These are phyloP conservation scores for Beauveria sp. DNA, from an alignment of 2,329 filamentous ascomycete species.

Conservation along the genomic window DNA sequence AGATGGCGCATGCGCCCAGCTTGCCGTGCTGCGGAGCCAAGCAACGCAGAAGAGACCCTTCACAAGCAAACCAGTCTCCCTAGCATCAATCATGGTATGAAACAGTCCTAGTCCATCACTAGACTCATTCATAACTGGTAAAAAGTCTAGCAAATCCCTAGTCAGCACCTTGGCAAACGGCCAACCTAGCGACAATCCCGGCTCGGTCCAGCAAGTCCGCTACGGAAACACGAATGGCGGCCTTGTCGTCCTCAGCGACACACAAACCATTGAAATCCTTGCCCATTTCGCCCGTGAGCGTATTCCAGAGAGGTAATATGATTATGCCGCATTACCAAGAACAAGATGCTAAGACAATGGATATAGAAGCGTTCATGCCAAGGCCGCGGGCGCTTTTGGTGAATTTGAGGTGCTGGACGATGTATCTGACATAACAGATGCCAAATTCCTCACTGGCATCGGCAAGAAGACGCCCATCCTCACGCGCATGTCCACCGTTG, in stretches of 20 bases:
- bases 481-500: conserved; percentile 58
- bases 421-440: conserved; percentile 43
- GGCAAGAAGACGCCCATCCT: conserved; percentile 39
- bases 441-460: conserved; percentile 40
- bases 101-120: neutral
- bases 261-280: conserved; percentile 46
- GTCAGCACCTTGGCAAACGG: conserved; percentile 10
- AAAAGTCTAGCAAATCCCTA: neutral
- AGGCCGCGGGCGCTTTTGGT: conserved; percentile 34
- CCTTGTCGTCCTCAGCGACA: conserved; percentile 40
- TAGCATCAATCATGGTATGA: neutral
- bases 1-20: neutral
- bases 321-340: neutral
- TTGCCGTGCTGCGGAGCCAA: neutral
- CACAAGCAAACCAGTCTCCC: neutral
- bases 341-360: neutral
- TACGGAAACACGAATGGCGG: conserved; percentile 25
- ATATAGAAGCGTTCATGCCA: conserved; percentile 17
- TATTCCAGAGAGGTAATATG: conserved; percentile 42
- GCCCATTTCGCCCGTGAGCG: conserved; percentile 52
- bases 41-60: neutral
- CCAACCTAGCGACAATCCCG: conserved; percentile 15
- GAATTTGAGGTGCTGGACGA: conserved; percentile 50
- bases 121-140: neutral
- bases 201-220: conserved; percentile 17